These are phyloP conservation scores for Cryptosporidium tyzzeri DNA, from an alignment of 169 alveolate genomes.

Conservation along the genomic window DNA sequence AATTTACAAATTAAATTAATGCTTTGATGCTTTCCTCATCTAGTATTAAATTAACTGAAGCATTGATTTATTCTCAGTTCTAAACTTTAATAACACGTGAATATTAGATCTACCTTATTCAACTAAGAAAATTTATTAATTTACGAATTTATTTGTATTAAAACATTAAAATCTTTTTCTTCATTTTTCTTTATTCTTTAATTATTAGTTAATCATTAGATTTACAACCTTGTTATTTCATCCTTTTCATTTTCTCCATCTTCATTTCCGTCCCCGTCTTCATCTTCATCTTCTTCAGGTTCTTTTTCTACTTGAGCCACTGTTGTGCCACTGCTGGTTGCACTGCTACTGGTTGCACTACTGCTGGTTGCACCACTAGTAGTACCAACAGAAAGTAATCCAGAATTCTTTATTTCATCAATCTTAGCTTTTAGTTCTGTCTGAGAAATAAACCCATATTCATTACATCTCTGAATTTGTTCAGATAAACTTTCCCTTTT, in stretches of 20 bases:
- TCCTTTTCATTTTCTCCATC: background rate
- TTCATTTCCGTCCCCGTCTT: background rate
- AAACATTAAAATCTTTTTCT: background rate
- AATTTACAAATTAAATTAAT: too few species aligned
- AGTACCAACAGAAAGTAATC: background rate
- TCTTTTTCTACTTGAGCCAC: background rate
- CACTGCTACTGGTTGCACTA: background rate
- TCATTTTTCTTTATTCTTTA: too few species aligned
- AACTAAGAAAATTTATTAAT: background rate
- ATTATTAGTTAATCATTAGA: background rate
- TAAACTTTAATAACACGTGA: background rate
- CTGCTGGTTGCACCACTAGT: too few species aligned
- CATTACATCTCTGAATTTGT: background rate
- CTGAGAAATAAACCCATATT: background rate
- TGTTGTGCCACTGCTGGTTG: background rate
- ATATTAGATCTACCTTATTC: background rate
- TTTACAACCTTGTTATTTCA: background rate
- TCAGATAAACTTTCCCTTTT: constrained; percentile 5
- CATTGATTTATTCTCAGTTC: background rate
- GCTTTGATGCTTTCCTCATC: too few species aligned
- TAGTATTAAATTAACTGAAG: too few species aligned
- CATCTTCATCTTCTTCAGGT: too few species aligned
- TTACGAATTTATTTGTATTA: too few species aligned
- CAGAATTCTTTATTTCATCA: constrained; percentile 4
- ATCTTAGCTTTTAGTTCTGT: background rate